A percentile compares a stretch with the other conserved stretches of the same genome.
Conservation (phyloP, 2,329 filamentous ascomycete species). For the Amesomyces nigricolor region DNA sequence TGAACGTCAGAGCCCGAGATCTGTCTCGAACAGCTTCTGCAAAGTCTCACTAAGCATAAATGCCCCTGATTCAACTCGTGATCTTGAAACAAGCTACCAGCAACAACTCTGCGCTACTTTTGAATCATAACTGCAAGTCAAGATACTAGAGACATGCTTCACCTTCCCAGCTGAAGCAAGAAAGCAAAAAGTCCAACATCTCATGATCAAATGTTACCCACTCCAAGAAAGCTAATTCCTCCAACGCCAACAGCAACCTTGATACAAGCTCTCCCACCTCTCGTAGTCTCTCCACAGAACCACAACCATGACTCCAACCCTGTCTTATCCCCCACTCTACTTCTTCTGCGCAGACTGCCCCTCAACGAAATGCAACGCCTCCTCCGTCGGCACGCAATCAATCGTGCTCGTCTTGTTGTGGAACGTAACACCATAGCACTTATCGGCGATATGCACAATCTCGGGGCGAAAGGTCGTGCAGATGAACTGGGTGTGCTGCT, state of each 20-base stretch:
- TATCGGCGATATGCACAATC: slow-evolving; percentile 91
- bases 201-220: too few relatives aligned
- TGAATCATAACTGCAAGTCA: too few relatives aligned
- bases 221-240: too few relatives aligned
- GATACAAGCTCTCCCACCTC: not conserved
- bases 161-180: not conserved
- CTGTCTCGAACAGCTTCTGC: too few relatives aligned
- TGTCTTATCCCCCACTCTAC: not conserved
- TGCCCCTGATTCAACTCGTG: too few relatives aligned
- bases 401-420: slow-evolving; percentile 91
- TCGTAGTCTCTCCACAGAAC: not conserved
- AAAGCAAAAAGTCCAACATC: too few relatives aligned
- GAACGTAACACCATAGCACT: slow-evolving; percentile 95
- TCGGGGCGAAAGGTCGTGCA: slow-evolving; percentile 98
- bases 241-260: too few relatives aligned
- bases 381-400: slow-evolving; percentile 79
- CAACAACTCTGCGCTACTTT: too few relatives aligned
- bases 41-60: too few relatives aligned
- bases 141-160: not conserved
- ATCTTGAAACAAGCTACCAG: too few relatives aligned
- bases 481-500: slow-evolving; percentile 75
- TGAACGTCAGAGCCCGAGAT: not conserved
- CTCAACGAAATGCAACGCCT: slow-evolving; percentile 90
- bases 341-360: slow-evolving; percentile 51
- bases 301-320: not conserved